Evolutionary conservation across 1,139 yeast genomes (phyloP).

Genomic region (Saccharomyces hybrid): DNA sequence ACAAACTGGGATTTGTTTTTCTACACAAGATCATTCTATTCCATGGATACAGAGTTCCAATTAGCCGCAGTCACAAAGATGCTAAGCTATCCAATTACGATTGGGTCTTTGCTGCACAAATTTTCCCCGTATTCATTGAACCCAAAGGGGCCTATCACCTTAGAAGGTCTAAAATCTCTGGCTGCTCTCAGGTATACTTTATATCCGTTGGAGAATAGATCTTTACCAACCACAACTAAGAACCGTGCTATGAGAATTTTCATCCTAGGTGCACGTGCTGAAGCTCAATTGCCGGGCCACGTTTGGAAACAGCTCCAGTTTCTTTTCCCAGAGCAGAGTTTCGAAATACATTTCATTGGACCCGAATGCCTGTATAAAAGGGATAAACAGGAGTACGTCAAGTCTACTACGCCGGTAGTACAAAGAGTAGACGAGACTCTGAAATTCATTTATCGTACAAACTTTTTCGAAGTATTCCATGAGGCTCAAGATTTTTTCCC

Average conservation of each 20-base stretch:
- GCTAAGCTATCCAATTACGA: conserved; percentile 86
- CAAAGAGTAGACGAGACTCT: conserved; percentile 71
- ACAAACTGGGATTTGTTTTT: conserved; percentile 88
- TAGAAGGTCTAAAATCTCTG: conserved; percentile 87
- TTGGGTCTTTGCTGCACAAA: conserved; percentile 75
- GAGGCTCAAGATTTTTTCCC: conserved; percentile 94
- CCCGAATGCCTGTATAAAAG: conserved; percentile 82
- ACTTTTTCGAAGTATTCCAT: conserved; percentile 83
- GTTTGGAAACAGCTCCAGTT: conserved; percentile 93
- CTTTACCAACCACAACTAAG: conserved; percentile 45
- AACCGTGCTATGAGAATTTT: conserved; percentile 88
- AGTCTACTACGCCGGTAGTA: conserved; percentile 47
- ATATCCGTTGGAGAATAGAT: conserved; percentile 54
- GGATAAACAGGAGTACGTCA: conserved; percentile 47
- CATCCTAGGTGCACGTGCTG: conserved; percentile 87
- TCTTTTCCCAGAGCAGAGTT: conserved; percentile 71
- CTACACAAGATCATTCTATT: conserved; percentile 85
- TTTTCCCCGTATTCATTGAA: conserved; percentile 74
- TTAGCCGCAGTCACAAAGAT: conserved; percentile 93
- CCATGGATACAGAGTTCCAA: conserved; percentile 96
- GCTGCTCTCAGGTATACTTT: conserved; percentile 87
- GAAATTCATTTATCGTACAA: conserved; percentile 75
- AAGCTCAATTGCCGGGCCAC: conserved; percentile 87
- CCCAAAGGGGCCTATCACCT: conserved; percentile 81
- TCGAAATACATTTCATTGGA: conserved; percentile 88